Base-by-base conservation (phyloP, 495 filamentous ascomycete genomes). In the Xylaria cubensis region DNA sequence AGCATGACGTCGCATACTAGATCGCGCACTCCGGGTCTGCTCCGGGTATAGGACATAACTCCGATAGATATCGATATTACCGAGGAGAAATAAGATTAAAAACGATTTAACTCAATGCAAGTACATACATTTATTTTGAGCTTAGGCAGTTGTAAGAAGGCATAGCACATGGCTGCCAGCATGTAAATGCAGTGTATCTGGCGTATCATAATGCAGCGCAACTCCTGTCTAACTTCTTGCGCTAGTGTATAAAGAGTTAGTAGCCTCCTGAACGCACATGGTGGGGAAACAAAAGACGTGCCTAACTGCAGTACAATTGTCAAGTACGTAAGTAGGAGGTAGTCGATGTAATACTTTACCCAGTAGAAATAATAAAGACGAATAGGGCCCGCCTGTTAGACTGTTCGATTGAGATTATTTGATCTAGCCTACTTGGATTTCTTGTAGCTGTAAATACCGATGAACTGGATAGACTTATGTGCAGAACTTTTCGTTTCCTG, bases 11-110 rank as follows among this genome's bases (percentile, higher is more conserved):
- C 4, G 24, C 53, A 56, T 29, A n/a, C n/a, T n/a, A 10, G 26
- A 56, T 56, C 12, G 29, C 12, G 53, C 26, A 55, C 51, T 55
- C 51, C 24, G 51, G 51, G 21, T 55, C 26, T 55, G 29, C 51
- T 55, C 51, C 24, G 51, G 51, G 51, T 55, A 55, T 55, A 55
- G 26, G 51, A 55, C 24, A 55, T 55, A 21, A 55, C 24, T 15
- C 5, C 3, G 51, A 15, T 26, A 29, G 10, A 5, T 29, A 3
- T 29, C 10, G 4, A 55, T 29, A 29, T 24, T 15, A 15, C 4
- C 10, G 9, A 3, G 3, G 9, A 12, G 21, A 55, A 4, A 4
- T 55, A 56, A 32, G 53, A 4, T 32, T 56, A 7, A 56, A 2
- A 56, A 56, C 26, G 15, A 56, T 32, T 10, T 0, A 55, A 10